Percentiles rank a stretch among this genome's conserved stretches.
These are phyloP conservation scores for Coemansia sp. DNA, from an alignment of 371 early-diverging fungal species.

Conservation along the genomic window DNA sequence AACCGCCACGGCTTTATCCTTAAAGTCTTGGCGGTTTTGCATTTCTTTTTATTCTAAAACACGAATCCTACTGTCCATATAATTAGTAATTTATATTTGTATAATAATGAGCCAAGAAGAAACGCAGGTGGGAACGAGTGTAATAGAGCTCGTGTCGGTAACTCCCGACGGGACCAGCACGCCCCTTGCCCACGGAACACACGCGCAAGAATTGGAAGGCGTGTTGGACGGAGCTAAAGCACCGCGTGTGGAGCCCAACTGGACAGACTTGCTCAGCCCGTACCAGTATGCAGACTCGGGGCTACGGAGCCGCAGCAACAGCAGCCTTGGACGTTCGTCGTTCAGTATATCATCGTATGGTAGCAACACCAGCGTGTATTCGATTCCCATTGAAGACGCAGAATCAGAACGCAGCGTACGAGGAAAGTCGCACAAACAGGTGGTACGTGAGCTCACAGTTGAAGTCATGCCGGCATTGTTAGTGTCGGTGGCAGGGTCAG, in stretches of 20 bases:
- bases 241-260: neutral
- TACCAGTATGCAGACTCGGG: slow-evolving; percentile 2
- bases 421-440: slow-evolving; percentile 16
- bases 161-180: neutral
- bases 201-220: no score
- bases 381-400: slow-evolving; percentile 1
- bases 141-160: slow-evolving; percentile 9
- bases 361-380: neutral
- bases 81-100: neutral
- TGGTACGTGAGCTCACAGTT: slow-evolving; percentile 32
- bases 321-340: slow-evolving; percentile 2
- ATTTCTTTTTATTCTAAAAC: slow-evolving; percentile 3
- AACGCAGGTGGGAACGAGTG: neutral
- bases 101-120: slow-evolving; percentile 8
- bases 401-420: neutral
- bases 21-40: neutral
- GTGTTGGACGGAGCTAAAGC: neutral
- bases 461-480: slow-evolving; percentile 73
- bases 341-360: neutral
- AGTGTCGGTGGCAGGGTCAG: slow-evolving; percentile 69
- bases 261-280: slow-evolving; percentile 5
- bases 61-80: neutral
- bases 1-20: no score
- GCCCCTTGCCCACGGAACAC: neutral
- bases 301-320: slow-evolving; percentile 9